Evolutionary conservation across 2,329 filamentous ascomycete genomes (phyloP).

Genomic region (Stagonosporopsis tanaceti): DNA sequence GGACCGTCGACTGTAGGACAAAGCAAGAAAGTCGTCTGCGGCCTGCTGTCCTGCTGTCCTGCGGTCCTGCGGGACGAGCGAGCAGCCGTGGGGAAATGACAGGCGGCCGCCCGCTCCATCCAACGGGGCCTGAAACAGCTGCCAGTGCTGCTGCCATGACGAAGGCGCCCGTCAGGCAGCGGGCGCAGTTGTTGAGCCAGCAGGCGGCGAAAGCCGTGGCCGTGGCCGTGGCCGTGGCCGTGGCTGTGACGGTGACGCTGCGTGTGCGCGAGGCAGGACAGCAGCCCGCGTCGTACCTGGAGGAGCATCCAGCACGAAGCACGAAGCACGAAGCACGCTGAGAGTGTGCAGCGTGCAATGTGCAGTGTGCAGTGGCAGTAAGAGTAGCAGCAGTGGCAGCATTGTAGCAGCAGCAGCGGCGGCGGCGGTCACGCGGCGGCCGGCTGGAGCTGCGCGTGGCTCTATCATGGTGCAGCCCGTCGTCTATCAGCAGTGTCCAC

Average conservation of each 20-base stretch:
- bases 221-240: not conserved
- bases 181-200: slow-evolving; percentile 3
- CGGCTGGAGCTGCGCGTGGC: slow-evolving; percentile 3
- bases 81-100: slow-evolving; percentile 18
- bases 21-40: not conserved
- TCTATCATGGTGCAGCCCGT: slow-evolving; percentile 16
- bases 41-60: not conserved
- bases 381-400: no score
- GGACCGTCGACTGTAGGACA: no score
- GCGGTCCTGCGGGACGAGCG: slow-evolving; percentile 11
- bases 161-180: slow-evolving; percentile 3
- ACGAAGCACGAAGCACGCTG: no score
- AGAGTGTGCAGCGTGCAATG: no score
- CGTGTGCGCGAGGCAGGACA: not conserved
- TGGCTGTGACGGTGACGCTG: not conserved
- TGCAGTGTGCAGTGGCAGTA: no score
- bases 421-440: no score
- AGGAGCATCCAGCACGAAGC: no score
- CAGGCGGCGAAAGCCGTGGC: slow-evolving; percentile 13
- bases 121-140: slow-evolving; percentile 15
- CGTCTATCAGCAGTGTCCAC: slow-evolving; percentile 14
- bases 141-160: slow-evolving; percentile 16
- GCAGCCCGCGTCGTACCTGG: not conserved
- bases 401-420: no score
- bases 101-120: slow-evolving; percentile 12